Evolutionary conservation across 2,329 filamentous ascomycete genomes (phyloP).

Genomic region (Botrytis paeoniae): DNA sequence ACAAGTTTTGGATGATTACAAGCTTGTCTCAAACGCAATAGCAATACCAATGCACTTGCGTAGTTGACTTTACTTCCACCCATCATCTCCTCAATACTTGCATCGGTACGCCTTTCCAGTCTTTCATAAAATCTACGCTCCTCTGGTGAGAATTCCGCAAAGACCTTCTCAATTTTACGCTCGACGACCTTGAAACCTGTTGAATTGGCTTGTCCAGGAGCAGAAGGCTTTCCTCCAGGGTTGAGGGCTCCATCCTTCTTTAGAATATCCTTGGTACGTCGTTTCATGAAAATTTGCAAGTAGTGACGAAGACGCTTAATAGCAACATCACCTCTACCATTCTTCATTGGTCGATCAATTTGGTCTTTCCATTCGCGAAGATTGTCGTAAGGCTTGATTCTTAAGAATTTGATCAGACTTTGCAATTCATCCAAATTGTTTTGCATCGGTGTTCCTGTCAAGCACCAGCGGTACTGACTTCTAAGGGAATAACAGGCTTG

Average conservation of each 20-base stretch:
- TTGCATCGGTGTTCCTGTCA: constrained; percentile 96
- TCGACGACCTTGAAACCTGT: constrained; percentile 87
- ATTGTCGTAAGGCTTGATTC: constrained; percentile 88
- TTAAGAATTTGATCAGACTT: constrained; percentile 86
- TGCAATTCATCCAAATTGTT: constrained; percentile 97
- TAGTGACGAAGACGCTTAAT: constrained; percentile 83
- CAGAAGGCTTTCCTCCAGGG: constrained; percentile 63
- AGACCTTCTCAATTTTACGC: constrained; percentile 79
- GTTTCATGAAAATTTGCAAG: constrained; percentile 93
- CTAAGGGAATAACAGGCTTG: constrained; percentile 84
- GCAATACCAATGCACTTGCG: constrained; percentile 85
- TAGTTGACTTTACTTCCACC: constrained; percentile 76
- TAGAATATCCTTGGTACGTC: constrained; percentile 95
- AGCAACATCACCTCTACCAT: constrained; percentile 82
- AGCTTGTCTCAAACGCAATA: constrained; percentile 86
- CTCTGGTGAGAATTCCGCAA: constrained; percentile 72
- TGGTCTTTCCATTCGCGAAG: constrained; percentile 85
- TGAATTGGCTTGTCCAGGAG: constrained; percentile 46
- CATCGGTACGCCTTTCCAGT: constrained; percentile 79
- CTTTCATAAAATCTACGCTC: constrained; percentile 85
- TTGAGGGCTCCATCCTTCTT: constrained; percentile 81
- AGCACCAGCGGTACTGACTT: constrained; percentile 89
- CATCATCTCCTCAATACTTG: constrained; percentile 87
- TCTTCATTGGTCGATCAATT: constrained; percentile 86
- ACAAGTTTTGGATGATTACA: constrained; percentile 93